Base-by-base conservation (phyloP, 257 asterid species). In the Plantago major region DNA sequence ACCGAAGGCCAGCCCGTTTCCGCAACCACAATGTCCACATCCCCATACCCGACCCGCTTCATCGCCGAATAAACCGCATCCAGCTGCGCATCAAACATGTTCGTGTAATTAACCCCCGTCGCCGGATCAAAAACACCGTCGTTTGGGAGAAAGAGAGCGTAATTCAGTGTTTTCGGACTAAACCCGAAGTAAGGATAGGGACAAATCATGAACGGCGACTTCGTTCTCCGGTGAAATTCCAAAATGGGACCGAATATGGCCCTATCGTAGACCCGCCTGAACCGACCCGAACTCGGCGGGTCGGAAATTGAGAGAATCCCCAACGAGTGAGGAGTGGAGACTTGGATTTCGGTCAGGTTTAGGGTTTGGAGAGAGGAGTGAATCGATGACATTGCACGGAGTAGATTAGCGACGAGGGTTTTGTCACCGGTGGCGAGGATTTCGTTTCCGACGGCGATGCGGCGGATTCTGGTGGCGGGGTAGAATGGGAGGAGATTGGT, bases 1-100 rank as follows among this genome's bases (percentile, higher is more conserved):
- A 61, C 70, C 12, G 84, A 81, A 48, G 84, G 79, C 84, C 87
- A 81, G 10, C 87, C 87, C 19, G 82, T 81, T 64, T 81, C 84
- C 17, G 74, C 82, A 12, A 76, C 76, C 2, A 73, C 84, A 4
- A 78, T 81, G n/a, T 81, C 84, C 67, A 81, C 82, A 28, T 81
- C 80, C 5, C 57, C 78, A 43, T 75, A 81, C 45, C 84, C 82
- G 30, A 81, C 56, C 63, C 73, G 72, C 58, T 78, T 81, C 84
- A 81, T 73, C 4, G 84, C 79, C 59, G 77, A 69, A 60, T 69
- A 68, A 28, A 81, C 84, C 1, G 78, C 79, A 59, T 81, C 86
- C 72, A 81, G 54, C 55, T 72, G 81, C 3, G 76, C 77, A 7
- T 69, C 78, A 18, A 70, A 78, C 83, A 81, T 75, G 72, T 74